Evolutionary conservation across 192 early-diverging fungal genomes (phyloP), one percentile per base, ranked within the genome.

Genomic region (Entomortierella parvispora): DNA sequence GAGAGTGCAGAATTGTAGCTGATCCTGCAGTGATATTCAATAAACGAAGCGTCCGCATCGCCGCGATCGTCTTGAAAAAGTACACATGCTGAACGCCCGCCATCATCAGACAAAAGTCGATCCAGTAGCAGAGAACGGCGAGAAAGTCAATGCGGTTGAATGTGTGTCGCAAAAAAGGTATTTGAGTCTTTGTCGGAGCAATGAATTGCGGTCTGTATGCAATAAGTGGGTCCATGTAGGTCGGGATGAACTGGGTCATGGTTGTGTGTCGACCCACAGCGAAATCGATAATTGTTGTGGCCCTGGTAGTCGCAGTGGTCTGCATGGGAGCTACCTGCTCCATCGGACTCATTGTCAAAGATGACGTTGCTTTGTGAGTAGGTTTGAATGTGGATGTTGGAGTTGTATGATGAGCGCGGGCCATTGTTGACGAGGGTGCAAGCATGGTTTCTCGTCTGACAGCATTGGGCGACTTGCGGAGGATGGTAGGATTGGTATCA

Each of bases 111-210:
- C 44, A 44, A 28, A 88, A 79, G 60, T 87, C 82, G 50, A 89
- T 71, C 86, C 86, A 89, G 70, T 80, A 89, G 9, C 79, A 65
- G 2, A 84, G 18, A 5, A 89, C 81, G 2, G 88, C 81, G 14
- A 87, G 17, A 29, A 89, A 76, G 46, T 89, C 88, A 23, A 89
- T 80, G 32, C 88, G 74, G 53, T 89, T 89, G 81, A 84, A 89
- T n/a, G 82, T 84, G 48, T 88, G 88, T 22, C 88, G 63, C n/a
- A 89, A 79, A 45, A 81, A 89, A 1, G 88, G 79, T 4, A 63
- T 77, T 43, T 80, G 79, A 8, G 65, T 28, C 8, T 34, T 33
- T 40, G 51, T 7, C 12, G 8, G 32, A 9, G 48, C 55, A 14
- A 63, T 28, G 53, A 68, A 68, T 42, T 72, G 74, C 2, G 66